Percentiles rank a stretch among this genome's conserved stretches.
Evolutionary conservation across 495 filamentous ascomycete genomes (phyloP).

Genomic region (Patellaria atrata): DNA sequence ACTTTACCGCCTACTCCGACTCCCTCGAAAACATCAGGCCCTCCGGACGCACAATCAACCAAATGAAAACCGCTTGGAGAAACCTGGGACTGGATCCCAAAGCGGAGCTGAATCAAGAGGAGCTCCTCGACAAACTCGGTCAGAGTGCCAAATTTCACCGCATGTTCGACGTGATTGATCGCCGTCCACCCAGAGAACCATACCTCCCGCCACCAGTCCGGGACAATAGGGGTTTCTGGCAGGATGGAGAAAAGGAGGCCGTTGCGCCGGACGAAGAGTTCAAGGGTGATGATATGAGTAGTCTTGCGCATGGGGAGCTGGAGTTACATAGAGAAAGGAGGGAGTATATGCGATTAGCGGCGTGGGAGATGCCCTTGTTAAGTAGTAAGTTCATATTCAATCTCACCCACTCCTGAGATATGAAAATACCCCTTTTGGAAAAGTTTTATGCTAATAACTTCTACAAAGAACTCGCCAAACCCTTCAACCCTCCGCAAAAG

Average conservation of each 20-base stretch:
- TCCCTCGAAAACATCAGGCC: too few species aligned
- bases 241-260: conserved; percentile 13
- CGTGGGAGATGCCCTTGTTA: conserved; percentile 93
- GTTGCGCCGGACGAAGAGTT: conserved; percentile 38
- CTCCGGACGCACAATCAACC: too few species aligned
- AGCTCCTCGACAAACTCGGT: too few species aligned
- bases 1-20: too few species aligned
- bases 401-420: background rate
- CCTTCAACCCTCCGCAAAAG: conserved; percentile 55
- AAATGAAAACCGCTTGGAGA: too few species aligned
- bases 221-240: conserved; percentile 12
- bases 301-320: conserved; percentile 67
- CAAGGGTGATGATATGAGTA: conserved; percentile 68
- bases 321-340: conserved; percentile 80
- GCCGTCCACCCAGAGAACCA: too few species aligned
- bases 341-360: conserved; percentile 72
- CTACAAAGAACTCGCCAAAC: conserved; percentile 58
- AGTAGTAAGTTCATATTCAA: conserved; percentile 66
- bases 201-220: too few species aligned
- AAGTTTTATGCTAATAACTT: background rate
- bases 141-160: too few species aligned
- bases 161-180: too few species aligned
- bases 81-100: too few species aligned
- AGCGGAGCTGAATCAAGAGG: too few species aligned
- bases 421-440: background rate